Conservation (phyloP, 2,329 filamentous ascomycete genomes). For the Juglanconis sp. region DNA sequence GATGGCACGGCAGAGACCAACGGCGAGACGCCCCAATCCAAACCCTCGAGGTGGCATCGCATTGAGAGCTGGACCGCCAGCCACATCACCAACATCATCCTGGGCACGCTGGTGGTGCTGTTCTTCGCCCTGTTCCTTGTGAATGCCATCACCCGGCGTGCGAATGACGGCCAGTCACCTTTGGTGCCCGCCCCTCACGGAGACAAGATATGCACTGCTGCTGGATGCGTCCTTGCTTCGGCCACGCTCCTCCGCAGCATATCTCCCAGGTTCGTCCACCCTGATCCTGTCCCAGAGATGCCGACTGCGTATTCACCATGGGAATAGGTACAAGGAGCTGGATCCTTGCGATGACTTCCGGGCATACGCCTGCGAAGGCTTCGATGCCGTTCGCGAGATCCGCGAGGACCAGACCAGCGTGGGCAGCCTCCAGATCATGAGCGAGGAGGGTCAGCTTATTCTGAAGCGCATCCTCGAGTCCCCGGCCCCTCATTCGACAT, state of each 20-base stretch:
- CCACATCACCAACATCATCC: slow-evolving; percentile 10
- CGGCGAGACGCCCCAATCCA: not conserved
- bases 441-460: slow-evolving; percentile 54
- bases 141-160: not conserved
- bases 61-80: slow-evolving; percentile 6
- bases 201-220: slow-evolving; percentile 14
- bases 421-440: slow-evolving; percentile 60
- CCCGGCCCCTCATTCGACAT: slow-evolving; percentile 41
- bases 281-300: not conserved
- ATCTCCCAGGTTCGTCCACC: slow-evolving; percentile 8
- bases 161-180: not conserved
- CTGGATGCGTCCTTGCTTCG: slow-evolving; percentile 17
- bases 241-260: slow-evolving; percentile 17
- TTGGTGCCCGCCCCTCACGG: not conserved
- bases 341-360: slow-evolving; percentile 66
- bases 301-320: slow-evolving; percentile 22
- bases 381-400: slow-evolving; percentile 61
- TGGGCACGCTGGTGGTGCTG: slow-evolving; percentile 5
- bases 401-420: slow-evolving; percentile 59
- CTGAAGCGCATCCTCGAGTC: slow-evolving; percentile 63
- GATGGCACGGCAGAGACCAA: slow-evolving; percentile 4
- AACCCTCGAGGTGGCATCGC: not conserved
- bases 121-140: slow-evolving; percentile 13
- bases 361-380: slow-evolving; percentile 61
- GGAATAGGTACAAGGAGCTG: slow-evolving; percentile 48